phyloP scores from a whole-genome alignment of 129 eudicot genomes.

The Lonicera japonica region DNA sequence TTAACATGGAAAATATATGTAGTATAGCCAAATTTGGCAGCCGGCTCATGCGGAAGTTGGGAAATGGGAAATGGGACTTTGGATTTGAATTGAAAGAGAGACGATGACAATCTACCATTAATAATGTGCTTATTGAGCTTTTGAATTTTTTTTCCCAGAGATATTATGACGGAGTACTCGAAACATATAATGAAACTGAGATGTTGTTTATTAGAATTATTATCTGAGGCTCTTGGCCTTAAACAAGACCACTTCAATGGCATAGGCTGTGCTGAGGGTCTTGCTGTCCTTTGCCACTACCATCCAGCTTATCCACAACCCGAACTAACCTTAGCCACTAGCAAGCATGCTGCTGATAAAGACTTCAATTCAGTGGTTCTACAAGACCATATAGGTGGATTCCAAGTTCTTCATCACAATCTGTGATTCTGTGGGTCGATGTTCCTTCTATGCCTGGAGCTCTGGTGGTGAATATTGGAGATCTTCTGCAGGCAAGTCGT shows the following conservation, averaged over 20 bases:
- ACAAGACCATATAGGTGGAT: constrained; percentile 52
- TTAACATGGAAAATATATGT: too few species aligned
- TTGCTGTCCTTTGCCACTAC: constrained; percentile 27
- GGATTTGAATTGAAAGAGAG: too few species aligned
- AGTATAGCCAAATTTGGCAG: too few species aligned
- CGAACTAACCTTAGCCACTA: constrained; percentile 23
- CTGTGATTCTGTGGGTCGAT: constrained; percentile 51
- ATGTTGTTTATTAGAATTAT: constrained; percentile 17
- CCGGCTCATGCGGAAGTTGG: too few species aligned
- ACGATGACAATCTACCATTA: too few species aligned
- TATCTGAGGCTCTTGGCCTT: constrained; percentile 51
- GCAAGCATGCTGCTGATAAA: constrained; percentile 20
- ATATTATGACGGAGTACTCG: constrained; percentile 25
- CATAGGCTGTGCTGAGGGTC: constrained; percentile 39
- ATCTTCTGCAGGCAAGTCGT: constrained; percentile 35
- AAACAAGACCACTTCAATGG: constrained; percentile 18
- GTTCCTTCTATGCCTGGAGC: constrained; percentile 36
- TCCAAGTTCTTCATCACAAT: constrained; percentile 30
- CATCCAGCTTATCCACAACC: constrained; percentile 50
- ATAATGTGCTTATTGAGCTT: too few species aligned
- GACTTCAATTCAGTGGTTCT: constrained; percentile 35
- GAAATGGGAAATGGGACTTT: too few species aligned
- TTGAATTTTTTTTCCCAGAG: constrained; percentile 10
- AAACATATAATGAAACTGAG: constrained; percentile 24
- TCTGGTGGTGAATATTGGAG: constrained; percentile 36